Percentiles rank a stretch among this genome's conserved stretches.
Evolutionary conservation across 2,329 filamentous ascomycete species (phyloP).

Genomic region (Neonectria neomacrospora): DNA sequence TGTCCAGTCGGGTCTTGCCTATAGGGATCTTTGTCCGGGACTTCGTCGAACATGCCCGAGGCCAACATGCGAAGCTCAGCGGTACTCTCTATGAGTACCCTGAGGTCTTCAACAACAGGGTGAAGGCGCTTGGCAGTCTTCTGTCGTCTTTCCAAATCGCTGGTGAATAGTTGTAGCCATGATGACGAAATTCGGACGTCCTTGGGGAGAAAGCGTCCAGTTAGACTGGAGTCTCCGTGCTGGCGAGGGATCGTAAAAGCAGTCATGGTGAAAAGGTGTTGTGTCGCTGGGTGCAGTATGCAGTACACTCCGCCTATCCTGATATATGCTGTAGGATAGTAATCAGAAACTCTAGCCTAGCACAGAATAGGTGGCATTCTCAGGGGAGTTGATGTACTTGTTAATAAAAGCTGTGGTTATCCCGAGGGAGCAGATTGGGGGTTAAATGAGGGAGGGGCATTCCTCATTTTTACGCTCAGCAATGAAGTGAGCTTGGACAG

Average conservation of each 20-base stretch:
- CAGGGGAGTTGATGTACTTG: not conserved
- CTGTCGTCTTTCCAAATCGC: not conserved
- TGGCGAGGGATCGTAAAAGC: not conserved
- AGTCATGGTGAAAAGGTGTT: not conserved
- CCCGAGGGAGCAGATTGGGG: not conserved
- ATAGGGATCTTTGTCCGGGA: constrained; percentile 39
- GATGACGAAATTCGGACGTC: not conserved
- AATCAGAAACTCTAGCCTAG: not conserved
- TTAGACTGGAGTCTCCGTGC: not conserved
- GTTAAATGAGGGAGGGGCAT: not conserved
- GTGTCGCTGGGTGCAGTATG: not conserved
- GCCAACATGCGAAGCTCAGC: constrained; percentile 40
- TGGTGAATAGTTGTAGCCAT: not conserved
- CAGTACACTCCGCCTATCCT: too few relatives aligned
- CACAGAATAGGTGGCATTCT: not conserved
- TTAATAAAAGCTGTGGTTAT: not conserved
- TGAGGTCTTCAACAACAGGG: not conserved
- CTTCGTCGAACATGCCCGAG: constrained; percentile 29
- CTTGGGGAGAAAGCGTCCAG: not conserved
- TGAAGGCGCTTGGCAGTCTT: not conserved
- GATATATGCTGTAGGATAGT: not conserved
- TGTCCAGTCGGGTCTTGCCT: constrained; percentile 24
- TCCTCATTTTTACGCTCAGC: not conserved
- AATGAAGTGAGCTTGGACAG: not conserved
- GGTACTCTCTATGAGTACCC: not conserved